These are phyloP conservation scores for Tetracladium maxilliforme DNA, from an alignment of 2,329 filamentous ascomycete genomes.

Conservation along the genomic window DNA sequence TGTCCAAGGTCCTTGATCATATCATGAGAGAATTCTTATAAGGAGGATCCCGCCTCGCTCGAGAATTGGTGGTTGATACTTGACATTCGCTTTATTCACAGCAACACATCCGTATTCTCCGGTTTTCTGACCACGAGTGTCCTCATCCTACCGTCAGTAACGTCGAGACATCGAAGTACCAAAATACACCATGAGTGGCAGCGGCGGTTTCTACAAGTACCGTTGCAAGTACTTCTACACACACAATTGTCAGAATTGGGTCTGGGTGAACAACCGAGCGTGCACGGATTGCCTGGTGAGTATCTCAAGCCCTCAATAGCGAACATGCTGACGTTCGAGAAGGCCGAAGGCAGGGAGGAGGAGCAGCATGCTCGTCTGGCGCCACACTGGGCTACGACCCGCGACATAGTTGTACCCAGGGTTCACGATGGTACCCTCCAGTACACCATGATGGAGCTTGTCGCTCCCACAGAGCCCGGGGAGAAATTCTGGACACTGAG, in stretches of 20 bases:
- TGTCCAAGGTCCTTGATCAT: no score
- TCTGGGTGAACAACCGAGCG: conserved; percentile 33
- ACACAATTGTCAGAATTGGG: conserved; percentile 37
- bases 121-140: background rate
- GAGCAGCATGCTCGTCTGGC: conserved; percentile 14
- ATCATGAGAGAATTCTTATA: background rate
- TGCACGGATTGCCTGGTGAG: conserved; percentile 35
- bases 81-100: background rate
- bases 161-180: background rate
- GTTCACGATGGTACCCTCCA: conserved; percentile 28
- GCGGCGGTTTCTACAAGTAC: conserved; percentile 34
- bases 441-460: conserved; percentile 31
- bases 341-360: conserved; percentile 34
- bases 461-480: no score
- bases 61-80: background rate
- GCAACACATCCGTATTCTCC: background rate
- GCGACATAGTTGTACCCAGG: conserved; percentile 28
- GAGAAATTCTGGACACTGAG: no score
- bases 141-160: background rate
- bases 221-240: conserved; percentile 38
- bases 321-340: conserved; percentile 4
- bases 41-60: background rate
- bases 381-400: conserved; percentile 14
- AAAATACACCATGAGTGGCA: conserved; percentile 18
- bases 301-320: conserved; percentile 4